Evolutionary conservation across 345 rosid species (phyloP).

Genomic region (Arabidopsis suecica): DNA sequence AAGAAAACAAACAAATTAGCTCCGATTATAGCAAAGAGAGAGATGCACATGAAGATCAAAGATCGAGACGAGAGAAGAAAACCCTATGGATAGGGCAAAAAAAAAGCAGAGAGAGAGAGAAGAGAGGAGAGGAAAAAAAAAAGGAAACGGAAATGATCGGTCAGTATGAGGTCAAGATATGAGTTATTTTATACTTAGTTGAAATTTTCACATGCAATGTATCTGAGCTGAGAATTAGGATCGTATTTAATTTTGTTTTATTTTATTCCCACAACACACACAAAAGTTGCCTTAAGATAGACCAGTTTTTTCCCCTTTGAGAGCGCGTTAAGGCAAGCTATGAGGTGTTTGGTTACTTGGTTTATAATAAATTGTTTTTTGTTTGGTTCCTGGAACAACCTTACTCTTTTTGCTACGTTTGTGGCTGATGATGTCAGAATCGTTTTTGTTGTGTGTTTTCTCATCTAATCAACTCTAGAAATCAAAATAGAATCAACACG

Average conservation of each 20-base stretch:
- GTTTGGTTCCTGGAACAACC: constrained; percentile 2
- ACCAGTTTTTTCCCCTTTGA: background rate
- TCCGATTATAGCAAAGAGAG: constrained; percentile 13
- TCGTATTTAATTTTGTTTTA: constrained; percentile 36
- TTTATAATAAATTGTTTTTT: background rate
- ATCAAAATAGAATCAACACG: no score
- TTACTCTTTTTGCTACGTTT: background rate
- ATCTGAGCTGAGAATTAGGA: constrained; percentile 53
- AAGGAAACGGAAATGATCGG: constrained; percentile 31
- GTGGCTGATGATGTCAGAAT: background rate
- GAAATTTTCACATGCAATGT: constrained; percentile 66
- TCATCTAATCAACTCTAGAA: no score
- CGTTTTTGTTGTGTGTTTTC: background rate
- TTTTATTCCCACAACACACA: constrained; percentile 37
- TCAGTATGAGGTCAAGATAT: constrained; percentile 35
- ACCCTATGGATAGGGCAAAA: constrained; percentile 96
- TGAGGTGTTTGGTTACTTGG: constrained; percentile 12
- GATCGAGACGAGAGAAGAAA: constrained; percentile 27
- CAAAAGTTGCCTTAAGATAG: constrained; percentile 3
- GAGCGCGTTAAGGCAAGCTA: constrained; percentile 35
- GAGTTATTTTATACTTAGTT: constrained; percentile 40
- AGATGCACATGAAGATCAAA: constrained; percentile 42
- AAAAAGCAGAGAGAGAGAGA: constrained; percentile 14
- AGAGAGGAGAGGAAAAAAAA: constrained; percentile 48
- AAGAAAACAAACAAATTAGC: constrained; percentile 25